Evolutionary conservation across 2,329 filamentous ascomycete genomes (phyloP), one percentile per base, ranked within the genome.

Genomic region (Phyllosticta citrichinensis): DNA sequence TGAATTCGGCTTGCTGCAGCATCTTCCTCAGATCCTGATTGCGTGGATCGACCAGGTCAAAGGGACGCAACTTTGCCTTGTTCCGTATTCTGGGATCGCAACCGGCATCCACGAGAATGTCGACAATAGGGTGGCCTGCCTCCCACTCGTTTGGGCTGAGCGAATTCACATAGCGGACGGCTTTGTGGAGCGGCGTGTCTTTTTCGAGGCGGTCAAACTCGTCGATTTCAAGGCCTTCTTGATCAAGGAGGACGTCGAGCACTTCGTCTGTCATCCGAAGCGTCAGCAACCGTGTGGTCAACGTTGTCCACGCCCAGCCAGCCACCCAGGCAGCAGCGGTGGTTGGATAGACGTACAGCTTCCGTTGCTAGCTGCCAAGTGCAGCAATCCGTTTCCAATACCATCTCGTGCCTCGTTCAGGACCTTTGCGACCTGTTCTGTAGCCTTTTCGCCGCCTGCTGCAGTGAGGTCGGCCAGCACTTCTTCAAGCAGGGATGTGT

Each of bases 371-470:
- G 93, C 93, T 56, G 92, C 94, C 67, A 97, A 85, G 75, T 97
- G 94, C 73, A 97, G 86, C 33, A 92, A 85, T 71, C 93, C 85
- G 75, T 93, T 92, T 57, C 94, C 94, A 76, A 97, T 81, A 11
- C 91, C 85, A 68, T 94, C 91, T 54, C 84, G 88, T 57, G 92
- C 89, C 55, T 84, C 82, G 79, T 99, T 99, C 73, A 99, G 85
- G 66, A 96, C 85, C 57, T 83, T 74, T 35, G 91, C 86, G 63
- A 90, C 84, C 68, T 88, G 81, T 62, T 51, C 81, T 60, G 80
- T 75, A 8, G 78, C 71, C 59, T 76, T 73, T 65, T 73, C 72
- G 17, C 87, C 84, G 62, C 77, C 76, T 65, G 83, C 82, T 4
- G 68, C 63, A 70, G 83, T 77, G 65, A 78, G 77, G 52, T 82